Conservation (phyloP, 2,329 filamentous ascomycete genomes). For the Colletotrichum somersetense region DNA sequence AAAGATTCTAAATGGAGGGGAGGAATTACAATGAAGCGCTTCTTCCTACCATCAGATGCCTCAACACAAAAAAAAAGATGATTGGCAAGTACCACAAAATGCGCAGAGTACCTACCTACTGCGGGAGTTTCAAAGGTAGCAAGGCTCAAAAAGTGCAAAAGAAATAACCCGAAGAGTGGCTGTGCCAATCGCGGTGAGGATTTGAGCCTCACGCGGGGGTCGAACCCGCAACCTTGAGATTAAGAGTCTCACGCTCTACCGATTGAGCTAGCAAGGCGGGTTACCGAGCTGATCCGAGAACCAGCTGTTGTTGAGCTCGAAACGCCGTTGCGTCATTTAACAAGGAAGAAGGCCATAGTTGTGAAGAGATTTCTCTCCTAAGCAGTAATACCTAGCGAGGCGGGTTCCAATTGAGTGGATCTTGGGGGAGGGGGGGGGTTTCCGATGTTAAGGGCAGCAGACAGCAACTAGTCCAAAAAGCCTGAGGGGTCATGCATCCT, state of each 20-base stretch:
- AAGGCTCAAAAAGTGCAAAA: background rate
- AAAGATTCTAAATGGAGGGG: background rate
- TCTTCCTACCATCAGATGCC: no score
- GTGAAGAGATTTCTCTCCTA: no score
- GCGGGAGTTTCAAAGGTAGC: no score
- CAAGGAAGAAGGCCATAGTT: no score
- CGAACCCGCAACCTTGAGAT: slow-evolving; percentile 45
- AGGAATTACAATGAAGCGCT: no score
- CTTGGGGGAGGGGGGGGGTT: background rate
- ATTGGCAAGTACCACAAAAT: no score
- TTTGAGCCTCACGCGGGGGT: slow-evolving; percentile 47
- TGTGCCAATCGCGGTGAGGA: slow-evolving; percentile 36
- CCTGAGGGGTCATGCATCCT: rapidly evolving
- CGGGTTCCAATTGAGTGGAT: background rate
- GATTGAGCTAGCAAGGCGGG: slow-evolving; percentile 70
- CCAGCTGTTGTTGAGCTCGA: no score
- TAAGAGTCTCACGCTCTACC: slow-evolving; percentile 82
- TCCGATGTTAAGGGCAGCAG: rapidly evolving
- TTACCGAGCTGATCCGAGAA: background rate
- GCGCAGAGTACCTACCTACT: no score
- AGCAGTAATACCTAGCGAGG: slow-evolving; percentile 61
- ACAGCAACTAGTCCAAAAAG: background rate
- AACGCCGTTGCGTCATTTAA: no score
- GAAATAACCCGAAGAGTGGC: slow-evolving; percentile 14
- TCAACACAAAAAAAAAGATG: no score